Base-by-base conservation (phyloP, 176 grass and related monocot genomes). In the Ensete glaucum region DNA sequence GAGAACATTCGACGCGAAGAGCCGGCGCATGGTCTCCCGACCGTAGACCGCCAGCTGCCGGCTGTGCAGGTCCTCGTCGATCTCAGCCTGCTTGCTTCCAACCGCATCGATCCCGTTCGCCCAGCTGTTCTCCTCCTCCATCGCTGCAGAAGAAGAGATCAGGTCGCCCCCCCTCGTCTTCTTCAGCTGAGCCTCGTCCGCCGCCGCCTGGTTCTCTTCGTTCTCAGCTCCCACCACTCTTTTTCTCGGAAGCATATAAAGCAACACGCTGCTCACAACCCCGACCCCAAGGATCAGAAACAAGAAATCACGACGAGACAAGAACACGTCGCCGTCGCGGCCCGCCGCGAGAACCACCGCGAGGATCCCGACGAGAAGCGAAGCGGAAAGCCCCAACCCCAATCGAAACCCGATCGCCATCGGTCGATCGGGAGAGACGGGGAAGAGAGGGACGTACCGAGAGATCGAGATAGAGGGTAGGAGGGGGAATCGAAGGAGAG, bases 21-120 rank as follows among this genome's bases (percentile, higher is more conserved):
- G 85, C 69, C 79, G 82, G 75, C 64, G 87, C 89, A 96, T 96
- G 10, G 89, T 89, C 85, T 89, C 87, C 76, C 92, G 87, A 64
- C 89, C 87, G 23, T 96, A 96, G 24, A 96, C 87, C 9, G 85
- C 89, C 24, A 96, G 89, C 81, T 89, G 89, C 60, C 87, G 82
- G 57, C 87, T 96, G 75, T 89, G 92, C n/a, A 92, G 81, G 64
- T 88, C 87, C 89, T 92, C 85, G 11, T 96, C 92, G 66, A 96
- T 96, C 72, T 85, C 84, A 50, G 73, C 48, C 67, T 77, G 75
- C 17, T 75, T 76, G 20, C 73, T 85, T 23, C 80, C 83, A 53
- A 79, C 71, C 19, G 48, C 6, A 9, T 55, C 52, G n/a, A 56
- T 49, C 11, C 53, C 72, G 23, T 56, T 74, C 9, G 72, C 24